These are phyloP conservation scores for Agapanthus africanus DNA, from an alignment of 106 monocot genomes.

Conservation along the genomic window DNA sequence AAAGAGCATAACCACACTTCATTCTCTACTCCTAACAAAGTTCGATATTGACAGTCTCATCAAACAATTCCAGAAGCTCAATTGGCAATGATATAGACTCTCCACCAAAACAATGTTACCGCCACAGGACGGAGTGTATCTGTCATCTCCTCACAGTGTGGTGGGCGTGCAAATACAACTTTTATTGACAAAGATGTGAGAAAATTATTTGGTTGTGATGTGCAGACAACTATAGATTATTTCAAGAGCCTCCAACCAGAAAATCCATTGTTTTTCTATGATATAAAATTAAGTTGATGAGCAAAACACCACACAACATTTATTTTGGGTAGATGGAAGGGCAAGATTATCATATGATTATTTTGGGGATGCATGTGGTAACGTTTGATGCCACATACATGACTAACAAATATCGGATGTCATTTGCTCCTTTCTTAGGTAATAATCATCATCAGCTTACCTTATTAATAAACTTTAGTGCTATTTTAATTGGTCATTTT, in stretches of 20 bases:
- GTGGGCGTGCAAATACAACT: not conserved
- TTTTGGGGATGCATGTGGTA: too few relatives aligned
- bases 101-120: not conserved
- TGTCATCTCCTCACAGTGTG: not conserved
- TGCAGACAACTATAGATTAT: not conserved
- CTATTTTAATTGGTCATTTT: too few relatives aligned
- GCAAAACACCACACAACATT: too few relatives aligned
- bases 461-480: too few relatives aligned
- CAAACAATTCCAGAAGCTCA: not conserved
- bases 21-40: not conserved
- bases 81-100: not conserved
- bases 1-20: too few relatives aligned
- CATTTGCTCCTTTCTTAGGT: slow-evolving; percentile 9
- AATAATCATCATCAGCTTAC: not conserved
- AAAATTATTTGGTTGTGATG: not conserved
- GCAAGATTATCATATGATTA: slow-evolving; percentile 1
- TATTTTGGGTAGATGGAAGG: too few relatives aligned
- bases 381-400: too few relatives aligned
- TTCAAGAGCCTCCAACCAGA: too few relatives aligned
- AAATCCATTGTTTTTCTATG: too few relatives aligned
- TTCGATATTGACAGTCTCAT: not conserved
- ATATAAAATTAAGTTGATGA: too few relatives aligned
- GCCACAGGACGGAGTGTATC: too few relatives aligned
- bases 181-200: not conserved
- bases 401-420: slow-evolving; percentile 12